A percentile compares a stretch with the other conserved stretches of the same genome.
Conservation (phyloP, 2,329 filamentous ascomycete species). For the Phyllosticta citrichinensis region DNA sequence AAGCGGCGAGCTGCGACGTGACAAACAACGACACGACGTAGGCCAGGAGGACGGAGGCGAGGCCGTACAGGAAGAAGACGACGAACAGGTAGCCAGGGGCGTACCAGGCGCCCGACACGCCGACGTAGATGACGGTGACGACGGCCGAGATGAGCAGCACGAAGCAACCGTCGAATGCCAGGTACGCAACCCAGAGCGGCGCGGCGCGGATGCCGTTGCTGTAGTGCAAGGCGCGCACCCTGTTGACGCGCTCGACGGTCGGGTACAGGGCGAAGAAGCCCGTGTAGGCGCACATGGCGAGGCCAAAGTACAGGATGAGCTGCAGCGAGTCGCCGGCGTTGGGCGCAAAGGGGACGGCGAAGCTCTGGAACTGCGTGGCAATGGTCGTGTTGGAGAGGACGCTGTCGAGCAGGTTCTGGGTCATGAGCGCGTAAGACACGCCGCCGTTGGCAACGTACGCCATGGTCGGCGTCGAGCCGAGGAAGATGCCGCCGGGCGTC, state of each 20-base stretch:
- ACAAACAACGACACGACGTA: slow-evolving; percentile 77
- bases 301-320: slow-evolving; percentile 69
- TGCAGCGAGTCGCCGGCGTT: slow-evolving; percentile 64
- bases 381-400: slow-evolving; percentile 60
- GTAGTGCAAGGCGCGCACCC: slow-evolving; percentile 78
- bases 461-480: slow-evolving; percentile 56
- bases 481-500: slow-evolving; percentile 70
- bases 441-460: slow-evolving; percentile 59
- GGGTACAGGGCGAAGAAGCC: slow-evolving; percentile 85
- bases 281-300: slow-evolving; percentile 69
- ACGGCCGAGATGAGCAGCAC: slow-evolving; percentile 58
- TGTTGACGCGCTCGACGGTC: slow-evolving; percentile 68
- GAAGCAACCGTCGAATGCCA: slow-evolving; percentile 68
- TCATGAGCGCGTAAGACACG: slow-evolving; percentile 58
- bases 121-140: slow-evolving; percentile 58
- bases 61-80: slow-evolving; percentile 68
- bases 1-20: slow-evolving; percentile 69
- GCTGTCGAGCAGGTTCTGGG: slow-evolving; percentile 85
- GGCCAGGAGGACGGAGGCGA: slow-evolving; percentile 64
- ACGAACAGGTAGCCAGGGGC: slow-evolving; percentile 72
- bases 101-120: slow-evolving; percentile 59
- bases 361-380: slow-evolving; percentile 59
- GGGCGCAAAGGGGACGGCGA: slow-evolving; percentile 64
- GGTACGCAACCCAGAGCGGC: slow-evolving; percentile 78
- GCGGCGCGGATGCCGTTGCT: slow-evolving; percentile 78